phyloP scores from a whole-genome alignment of 2,329 filamentous ascomycete species.

The Akanthomyces uredinophilus region DNA sequence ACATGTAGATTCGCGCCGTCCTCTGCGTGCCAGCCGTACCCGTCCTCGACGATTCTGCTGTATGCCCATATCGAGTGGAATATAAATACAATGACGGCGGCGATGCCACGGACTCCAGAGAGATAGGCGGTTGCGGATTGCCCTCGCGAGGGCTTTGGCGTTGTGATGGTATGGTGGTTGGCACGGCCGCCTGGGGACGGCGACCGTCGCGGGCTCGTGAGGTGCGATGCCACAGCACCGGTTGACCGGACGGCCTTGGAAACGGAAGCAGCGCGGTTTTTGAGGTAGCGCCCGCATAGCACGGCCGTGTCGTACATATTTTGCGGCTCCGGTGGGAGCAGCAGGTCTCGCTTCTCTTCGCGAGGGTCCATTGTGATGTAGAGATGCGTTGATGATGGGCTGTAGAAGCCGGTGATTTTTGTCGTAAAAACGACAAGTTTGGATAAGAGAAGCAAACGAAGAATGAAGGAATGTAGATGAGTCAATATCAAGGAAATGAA shows the following conservation, averaged over 20 bases:
- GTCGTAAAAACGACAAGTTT: neutral
- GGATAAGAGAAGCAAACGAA: neutral
- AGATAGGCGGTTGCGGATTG: slow-evolving; percentile 5
- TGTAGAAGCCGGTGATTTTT: neutral
- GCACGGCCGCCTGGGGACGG: neutral
- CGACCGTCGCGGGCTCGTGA: neutral
- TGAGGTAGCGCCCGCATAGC: neutral
- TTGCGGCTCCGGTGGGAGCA: neutral
- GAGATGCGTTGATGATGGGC: neutral
- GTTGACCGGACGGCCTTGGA: neutral
- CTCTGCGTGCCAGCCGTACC: slow-evolving; percentile 1
- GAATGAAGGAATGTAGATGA: neutral
- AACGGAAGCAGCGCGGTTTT: slow-evolving; percentile 2
- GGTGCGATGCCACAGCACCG: neutral
- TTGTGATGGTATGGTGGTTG: neutral
- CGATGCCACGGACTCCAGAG: slow-evolving; percentile 1
- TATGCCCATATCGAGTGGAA: slow-evolving; percentile 4
- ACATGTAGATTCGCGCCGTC: neutral
- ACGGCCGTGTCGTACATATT: neutral
- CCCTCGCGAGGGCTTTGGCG: neutral
- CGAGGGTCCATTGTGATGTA: neutral
- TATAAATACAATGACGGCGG: slow-evolving; percentile 5
- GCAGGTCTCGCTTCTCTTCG: neutral
- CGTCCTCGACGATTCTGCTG: neutral
- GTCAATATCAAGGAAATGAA: neutral